Base-by-base conservation (phyloP, 2,329 filamentous ascomycete species). In the Fusarium aywerte region DNA sequence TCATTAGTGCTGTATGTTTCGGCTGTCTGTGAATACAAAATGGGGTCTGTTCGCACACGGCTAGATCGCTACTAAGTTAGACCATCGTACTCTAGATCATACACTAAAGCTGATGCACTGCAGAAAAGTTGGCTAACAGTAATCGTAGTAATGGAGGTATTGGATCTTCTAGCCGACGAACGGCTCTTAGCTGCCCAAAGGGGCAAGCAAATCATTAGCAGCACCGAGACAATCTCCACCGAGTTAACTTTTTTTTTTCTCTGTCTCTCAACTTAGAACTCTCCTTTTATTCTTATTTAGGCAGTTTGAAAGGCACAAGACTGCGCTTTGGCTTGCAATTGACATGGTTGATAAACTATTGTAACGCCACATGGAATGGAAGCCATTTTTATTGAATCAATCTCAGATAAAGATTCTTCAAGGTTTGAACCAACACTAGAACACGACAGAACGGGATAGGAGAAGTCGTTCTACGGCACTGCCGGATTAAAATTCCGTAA, bases 181-280 rank as follows among this genome's bases (percentile, higher is more conserved):
- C 58, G 59, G 59, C 23, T 62, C 13, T 57, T 25, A 21, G 29
- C 16, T 57, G 27, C 59, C 36, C 36, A 59, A 44, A 57, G 42
- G 51, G 60, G 44, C 29, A 58, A 50, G 32, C 21, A 18, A 51
- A 16, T 18, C 29, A 20, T 36, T 58, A 44, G 51, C 51, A 45
- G 10, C 18, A 11, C 58, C 60, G 51, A 58, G 51, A 27, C 21
- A 39, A 45, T 44, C 43, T 58, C 60, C 58, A 63, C 60, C 21
- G 31, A 23, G 13, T 25, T 20, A 20, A 18, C 31, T n/a, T 20
- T 52, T 12, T 23, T 16, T 27, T 52, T 38, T 39, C 16, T 29
- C 23, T 21, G 23, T 25, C 21, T 43, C n/a, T 10, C 27, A n/a
- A n/a, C n/a, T n/a, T n/a, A n/a, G 9, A 27, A 4, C 8, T 27